Conservation (phyloP, 192 early-diverging fungal genomes). For the Coemansia sp. region DNA sequence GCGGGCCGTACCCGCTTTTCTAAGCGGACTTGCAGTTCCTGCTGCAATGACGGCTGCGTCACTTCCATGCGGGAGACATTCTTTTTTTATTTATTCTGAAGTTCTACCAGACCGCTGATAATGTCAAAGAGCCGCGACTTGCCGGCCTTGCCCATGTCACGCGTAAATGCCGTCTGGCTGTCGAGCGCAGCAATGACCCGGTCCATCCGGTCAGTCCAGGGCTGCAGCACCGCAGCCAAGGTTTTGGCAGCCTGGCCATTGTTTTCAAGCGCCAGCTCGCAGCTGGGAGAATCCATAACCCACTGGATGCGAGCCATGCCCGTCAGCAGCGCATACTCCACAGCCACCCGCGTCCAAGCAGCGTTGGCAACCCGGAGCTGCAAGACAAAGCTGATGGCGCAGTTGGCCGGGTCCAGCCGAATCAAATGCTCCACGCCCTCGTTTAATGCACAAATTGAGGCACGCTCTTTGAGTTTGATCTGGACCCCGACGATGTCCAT, state of each 20-base stretch:
- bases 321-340: slow-evolving; percentile 28
- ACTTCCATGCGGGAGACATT: slow-evolving; percentile 48
- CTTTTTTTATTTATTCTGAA: not conserved
- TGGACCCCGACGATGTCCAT: slow-evolving; percentile 43
- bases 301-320: slow-evolving; percentile 17
- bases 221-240: not conserved
- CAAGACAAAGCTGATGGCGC: slow-evolving; percentile 22
- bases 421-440: slow-evolving; percentile 28
- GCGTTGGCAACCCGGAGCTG: not conserved
- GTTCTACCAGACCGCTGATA: slow-evolving; percentile 5
- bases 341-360: slow-evolving; percentile 20
- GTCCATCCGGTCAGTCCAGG: slow-evolving; percentile 19
- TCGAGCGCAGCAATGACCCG: slow-evolving; percentile 23
- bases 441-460: slow-evolving; percentile 13
- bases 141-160: slow-evolving; percentile 48
- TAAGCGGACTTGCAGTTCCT: slow-evolving; percentile 9
- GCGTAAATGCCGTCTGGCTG: slow-evolving; percentile 37
- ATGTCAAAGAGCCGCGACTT: slow-evolving; percentile 50
- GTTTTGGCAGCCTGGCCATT: not conserved
- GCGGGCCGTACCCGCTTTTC: slow-evolving; percentile 17
- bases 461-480: slow-evolving; percentile 20
- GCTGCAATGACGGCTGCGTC: slow-evolving; percentile 44
- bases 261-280: slow-evolving; percentile 1
- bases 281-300: slow-evolving; percentile 3
- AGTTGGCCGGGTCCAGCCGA: slow-evolving; percentile 19